Conservation (phyloP, 2,329 filamentous ascomycete species). For the Diaporthe velutina region DNA sequence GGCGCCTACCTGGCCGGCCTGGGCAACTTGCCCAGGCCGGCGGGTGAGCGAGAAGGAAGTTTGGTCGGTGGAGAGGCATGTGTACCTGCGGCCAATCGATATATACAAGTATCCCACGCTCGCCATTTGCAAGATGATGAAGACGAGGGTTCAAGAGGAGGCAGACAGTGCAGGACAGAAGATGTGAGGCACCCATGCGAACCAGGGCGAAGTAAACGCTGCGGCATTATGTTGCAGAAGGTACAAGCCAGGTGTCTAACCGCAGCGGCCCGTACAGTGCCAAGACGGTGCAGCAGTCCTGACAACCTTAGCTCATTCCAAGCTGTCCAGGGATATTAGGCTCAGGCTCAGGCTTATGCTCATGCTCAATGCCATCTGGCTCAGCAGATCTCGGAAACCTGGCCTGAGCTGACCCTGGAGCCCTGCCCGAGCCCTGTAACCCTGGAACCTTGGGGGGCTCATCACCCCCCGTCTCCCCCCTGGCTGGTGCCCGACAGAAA, state of each 20-base stretch:
- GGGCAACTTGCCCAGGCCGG: background rate
- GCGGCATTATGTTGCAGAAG: too few species aligned
- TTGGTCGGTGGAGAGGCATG: constrained; percentile 1
- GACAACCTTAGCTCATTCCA: constrained; percentile 24
- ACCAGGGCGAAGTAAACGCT: constrained; percentile 3
- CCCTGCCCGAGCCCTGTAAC: background rate
- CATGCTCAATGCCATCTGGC: background rate
- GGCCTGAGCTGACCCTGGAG: constrained; percentile 23
- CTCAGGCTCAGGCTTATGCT: constrained; percentile 9
- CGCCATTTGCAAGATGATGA: background rate
- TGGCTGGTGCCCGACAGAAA: constrained; percentile 9
- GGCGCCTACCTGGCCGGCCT: background rate
- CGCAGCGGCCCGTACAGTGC: constrained; percentile 32
- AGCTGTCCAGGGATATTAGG: constrained; percentile 3
- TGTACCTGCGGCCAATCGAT: background rate
- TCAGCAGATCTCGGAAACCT: constrained; percentile 28
- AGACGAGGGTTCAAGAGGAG: background rate
- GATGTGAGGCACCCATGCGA: background rate
- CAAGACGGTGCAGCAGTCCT: constrained; percentile 26
- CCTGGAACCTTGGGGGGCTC: background rate
- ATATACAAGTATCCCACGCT: background rate
- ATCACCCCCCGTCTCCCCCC: background rate
- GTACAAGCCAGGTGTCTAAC: constrained; percentile 6
- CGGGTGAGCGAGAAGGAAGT: background rate
- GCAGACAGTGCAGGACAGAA: constrained; percentile 24